phyloP scores from a whole-genome alignment of 306 rosid genomes.

The Lathyrus tuberosus region DNA sequence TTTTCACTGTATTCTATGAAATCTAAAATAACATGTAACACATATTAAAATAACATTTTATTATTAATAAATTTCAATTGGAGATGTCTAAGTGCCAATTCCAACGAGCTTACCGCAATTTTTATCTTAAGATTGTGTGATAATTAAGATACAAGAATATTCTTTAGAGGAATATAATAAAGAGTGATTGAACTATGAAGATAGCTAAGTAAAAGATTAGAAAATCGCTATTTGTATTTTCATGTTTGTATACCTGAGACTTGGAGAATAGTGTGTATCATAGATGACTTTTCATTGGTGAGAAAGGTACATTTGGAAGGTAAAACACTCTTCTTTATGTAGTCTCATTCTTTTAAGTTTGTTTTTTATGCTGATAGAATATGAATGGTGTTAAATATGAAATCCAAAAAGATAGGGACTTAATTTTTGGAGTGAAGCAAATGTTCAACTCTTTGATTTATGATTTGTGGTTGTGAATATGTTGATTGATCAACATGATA shows the following conservation, averaged over 20 bases:
- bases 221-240: constrained; percentile 1
- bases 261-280: constrained; percentile 30
- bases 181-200: background rate
- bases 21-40: background rate
- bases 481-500: background rate
- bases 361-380: constrained; percentile 14
- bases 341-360: constrained; percentile 30
- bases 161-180: background rate
- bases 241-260: constrained; percentile 34
- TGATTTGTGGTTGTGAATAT: background rate
- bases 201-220: background rate
- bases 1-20: background rate
- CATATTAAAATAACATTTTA: background rate
- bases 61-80: background rate
- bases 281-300: constrained; percentile 32
- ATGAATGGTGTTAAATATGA: constrained; percentile 10
- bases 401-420: background rate
- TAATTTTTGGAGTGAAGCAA: background rate
- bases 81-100: background rate
- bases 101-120: background rate
- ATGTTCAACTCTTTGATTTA: constrained; percentile 29
- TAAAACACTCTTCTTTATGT: background rate
- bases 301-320: constrained; percentile 29
- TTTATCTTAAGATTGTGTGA: background rate
- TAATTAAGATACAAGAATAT: constrained; percentile 32